Conservation (phyloP, 192 early-diverging fungal genomes). For the Entrophospora sp. region DNA sequence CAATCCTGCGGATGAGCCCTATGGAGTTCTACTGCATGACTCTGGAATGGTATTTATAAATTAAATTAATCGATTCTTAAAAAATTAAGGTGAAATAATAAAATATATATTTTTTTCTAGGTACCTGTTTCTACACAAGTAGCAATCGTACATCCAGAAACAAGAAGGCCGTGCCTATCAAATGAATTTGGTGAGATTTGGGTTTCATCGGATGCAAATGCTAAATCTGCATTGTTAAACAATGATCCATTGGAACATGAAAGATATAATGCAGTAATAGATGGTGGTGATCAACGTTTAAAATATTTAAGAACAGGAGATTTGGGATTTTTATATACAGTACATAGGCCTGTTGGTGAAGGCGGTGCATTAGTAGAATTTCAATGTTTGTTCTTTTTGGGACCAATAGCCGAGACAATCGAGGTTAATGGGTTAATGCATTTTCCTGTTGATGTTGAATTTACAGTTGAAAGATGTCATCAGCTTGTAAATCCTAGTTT, state of each 20-base stretch:
- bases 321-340: conserved; percentile 72
- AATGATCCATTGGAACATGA: conserved; percentile 28
- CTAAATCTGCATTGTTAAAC: conserved; percentile 35
- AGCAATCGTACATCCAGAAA: conserved; percentile 76
- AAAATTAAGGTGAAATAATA: no score
- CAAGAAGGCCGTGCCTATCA: conserved; percentile 54
- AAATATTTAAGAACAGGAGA: conserved; percentile 75
- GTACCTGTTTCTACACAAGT: conserved; percentile 70
- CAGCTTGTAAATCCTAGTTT: background rate
- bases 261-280: conserved; percentile 42
- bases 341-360: conserved; percentile 43
- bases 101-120: conserved; percentile 26
- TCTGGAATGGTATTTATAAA: conserved; percentile 61
- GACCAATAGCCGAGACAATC: conserved; percentile 62
- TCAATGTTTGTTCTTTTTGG: conserved; percentile 71
- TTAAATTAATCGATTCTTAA: no score
- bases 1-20: conserved; percentile 40
- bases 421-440: conserved; percentile 61
- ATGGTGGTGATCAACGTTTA: conserved; percentile 46
- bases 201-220: conserved; percentile 60
- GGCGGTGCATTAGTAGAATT: conserved; percentile 48
- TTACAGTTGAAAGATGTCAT: conserved; percentile 54
- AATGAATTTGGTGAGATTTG: conserved; percentile 80
- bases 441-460: conserved; percentile 68
- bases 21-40: conserved; percentile 53